phyloP scores from a whole-genome alignment of 192 early-diverging fungal species.

The Backusella parvicylindrica region DNA sequence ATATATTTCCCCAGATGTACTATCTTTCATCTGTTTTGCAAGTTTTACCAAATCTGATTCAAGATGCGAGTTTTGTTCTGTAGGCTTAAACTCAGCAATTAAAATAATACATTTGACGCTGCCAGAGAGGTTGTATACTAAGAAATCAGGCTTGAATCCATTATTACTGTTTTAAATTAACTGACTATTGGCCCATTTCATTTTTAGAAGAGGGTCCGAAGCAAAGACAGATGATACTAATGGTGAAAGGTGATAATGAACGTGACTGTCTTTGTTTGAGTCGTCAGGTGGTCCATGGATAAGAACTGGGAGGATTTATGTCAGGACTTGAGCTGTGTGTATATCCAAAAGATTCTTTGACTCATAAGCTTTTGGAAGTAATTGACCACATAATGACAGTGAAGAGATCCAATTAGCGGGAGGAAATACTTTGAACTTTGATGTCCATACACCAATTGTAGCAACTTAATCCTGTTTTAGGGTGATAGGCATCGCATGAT shows the following conservation, averaged over 20 bases:
- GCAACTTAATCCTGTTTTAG: background rate
- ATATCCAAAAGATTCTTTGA: slow-evolving; percentile 1
- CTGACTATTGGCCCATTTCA: slow-evolving; percentile 13
- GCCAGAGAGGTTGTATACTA: slow-evolving; percentile 4
- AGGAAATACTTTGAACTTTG: background rate
- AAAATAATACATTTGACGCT: background rate
- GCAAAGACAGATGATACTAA: background rate
- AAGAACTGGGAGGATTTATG: background rate
- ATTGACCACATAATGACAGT: background rate
- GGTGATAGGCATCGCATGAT: background rate
- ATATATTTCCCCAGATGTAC: no score
- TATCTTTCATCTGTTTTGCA: no score
- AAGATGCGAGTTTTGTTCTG: background rate
- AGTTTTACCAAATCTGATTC: no score
- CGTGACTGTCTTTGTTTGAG: no score
- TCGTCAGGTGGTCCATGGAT: background rate
- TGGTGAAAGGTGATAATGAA: slow-evolving; percentile 2
- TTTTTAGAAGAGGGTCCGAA: background rate
- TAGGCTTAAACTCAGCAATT: background rate
- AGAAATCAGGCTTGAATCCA: slow-evolving; percentile 2
- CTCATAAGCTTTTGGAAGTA: background rate
- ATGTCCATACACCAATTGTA: background rate
- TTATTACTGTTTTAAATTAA: background rate
- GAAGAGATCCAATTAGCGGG: background rate
- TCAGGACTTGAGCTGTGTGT: slow-evolving; percentile 6